These are phyloP conservation scores for Acorus calamus DNA, from an alignment of 106 monocot genomes.

Conservation along the genomic window DNA sequence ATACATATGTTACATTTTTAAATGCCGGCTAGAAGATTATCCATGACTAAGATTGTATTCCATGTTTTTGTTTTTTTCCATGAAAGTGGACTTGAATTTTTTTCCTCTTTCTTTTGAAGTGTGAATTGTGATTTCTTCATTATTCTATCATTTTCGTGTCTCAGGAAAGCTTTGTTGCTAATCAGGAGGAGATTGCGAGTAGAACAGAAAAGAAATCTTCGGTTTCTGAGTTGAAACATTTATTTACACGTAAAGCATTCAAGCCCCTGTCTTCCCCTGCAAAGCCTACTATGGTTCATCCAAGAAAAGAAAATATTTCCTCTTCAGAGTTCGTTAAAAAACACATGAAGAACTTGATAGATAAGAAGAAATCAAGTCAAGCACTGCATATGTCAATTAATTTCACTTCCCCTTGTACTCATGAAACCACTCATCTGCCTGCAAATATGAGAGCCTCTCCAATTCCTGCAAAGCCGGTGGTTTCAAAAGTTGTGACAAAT, in stretches of 20 bases:
- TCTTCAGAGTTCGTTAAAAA: conserved; percentile 2
- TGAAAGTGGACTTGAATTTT: background rate
- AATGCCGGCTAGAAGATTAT: no score
- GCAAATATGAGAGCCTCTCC: conserved; percentile 10
- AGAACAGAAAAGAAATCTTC: conserved; percentile 18
- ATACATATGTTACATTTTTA: no score
- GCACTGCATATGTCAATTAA: conserved; percentile 17
- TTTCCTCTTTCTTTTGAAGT: conserved; percentile 1
- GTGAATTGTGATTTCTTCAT: background rate
- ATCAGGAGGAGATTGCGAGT: conserved; percentile 12
- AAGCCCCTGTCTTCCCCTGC: conserved; percentile 5
- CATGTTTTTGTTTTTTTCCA: background rate
- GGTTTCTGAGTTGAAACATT: conserved; percentile 10
- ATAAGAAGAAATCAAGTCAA: conserved; percentile 22
- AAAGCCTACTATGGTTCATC: background rate
- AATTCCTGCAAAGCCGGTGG: conserved; percentile 11
- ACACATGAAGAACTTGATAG: background rate
- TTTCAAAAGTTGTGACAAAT: conserved; percentile 2
- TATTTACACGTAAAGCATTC: conserved; percentile 4
- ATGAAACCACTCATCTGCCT: conserved; percentile 7
- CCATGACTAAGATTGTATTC: no score
- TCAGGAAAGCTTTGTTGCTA: conserved; percentile 43
- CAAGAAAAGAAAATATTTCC: conserved; percentile 17
- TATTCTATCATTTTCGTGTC: no score
- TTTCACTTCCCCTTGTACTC: background rate